Conservation (phyloP, 148 eudicot species). For the Tetragonia tetragonoides region DNA sequence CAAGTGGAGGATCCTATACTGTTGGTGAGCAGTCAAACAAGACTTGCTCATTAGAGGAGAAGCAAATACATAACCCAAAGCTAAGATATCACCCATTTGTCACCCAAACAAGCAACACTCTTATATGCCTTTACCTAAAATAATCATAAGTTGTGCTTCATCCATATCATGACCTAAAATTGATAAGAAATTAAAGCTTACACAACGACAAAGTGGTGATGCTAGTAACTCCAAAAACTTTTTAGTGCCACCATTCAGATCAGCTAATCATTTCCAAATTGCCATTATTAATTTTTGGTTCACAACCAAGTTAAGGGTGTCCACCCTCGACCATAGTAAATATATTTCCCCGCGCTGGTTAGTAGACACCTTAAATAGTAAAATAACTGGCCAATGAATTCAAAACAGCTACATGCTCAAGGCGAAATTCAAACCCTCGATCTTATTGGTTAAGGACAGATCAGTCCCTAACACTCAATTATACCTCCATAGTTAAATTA, state of each 20-base stretch:
- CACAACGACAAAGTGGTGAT: background rate
- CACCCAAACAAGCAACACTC: constrained; percentile 22
- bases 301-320: too few relatives aligned
- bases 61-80: background rate
- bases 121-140: constrained; percentile 17
- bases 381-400: too few relatives aligned
- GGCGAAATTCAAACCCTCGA: background rate
- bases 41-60: background rate
- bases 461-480: too few relatives aligned
- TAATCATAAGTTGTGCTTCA: background rate
- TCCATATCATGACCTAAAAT: constrained; percentile 22
- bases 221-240: constrained; percentile 13
- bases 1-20: background rate
- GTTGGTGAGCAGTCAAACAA: constrained; percentile 11
- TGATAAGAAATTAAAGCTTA: background rate
- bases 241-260: background rate
- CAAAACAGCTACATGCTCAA: too few relatives aligned
- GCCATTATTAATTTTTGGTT: background rate
- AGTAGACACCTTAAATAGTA: too few relatives aligned
- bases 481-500: too few relatives aligned
- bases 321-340: too few relatives aligned
- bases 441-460: too few relatives aligned
- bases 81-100: constrained; percentile 20
- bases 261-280: background rate
- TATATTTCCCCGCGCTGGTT: too few relatives aligned